Base-by-base conservation (phyloP, 257 asterid genomes). In the Solanum rostratum region DNA sequence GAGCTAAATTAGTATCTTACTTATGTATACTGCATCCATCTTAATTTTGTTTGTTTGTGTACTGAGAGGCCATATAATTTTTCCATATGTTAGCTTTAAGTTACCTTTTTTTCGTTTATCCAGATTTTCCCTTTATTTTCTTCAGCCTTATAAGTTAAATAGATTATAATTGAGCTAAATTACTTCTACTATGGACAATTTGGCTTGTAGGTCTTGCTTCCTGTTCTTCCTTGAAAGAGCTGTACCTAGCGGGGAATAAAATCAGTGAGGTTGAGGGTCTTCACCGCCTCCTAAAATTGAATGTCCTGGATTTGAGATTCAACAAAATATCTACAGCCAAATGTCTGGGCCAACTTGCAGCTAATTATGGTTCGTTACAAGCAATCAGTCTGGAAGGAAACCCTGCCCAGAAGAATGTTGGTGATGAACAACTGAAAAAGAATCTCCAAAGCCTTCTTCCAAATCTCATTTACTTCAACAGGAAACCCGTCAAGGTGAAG, bases 211-310 rank as follows among this genome's bases (percentile, higher is more conserved):
- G 99, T 81, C 97, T 97, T 52, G 97, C 96, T 55, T 93, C 92
- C 10, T 97, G 99, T 90, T 88, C 98, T 85, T 92, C 99, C 81
- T 88, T 97, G 88, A 95, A 95, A 84, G 99, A 97, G 86, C 80
- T 97, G 60, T 95, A 97, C 93, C 88, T 97, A 50, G 97, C 98
- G 1, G 98, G 99, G 52, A 97, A 97, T 92, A 97, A 95, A 91
- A 95, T 97, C 88, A 94, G 98, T 12, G 99, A 95, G 89, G 97
- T 95, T 12, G 99, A 95, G 90, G 99, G 99, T 52, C 98, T 97
- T 84, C 99, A 97, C 92, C 97, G 98, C 83, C 97, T 95, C 71
- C 93, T 97, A 57, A 97, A 97, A 85, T 84, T 97, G 85, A 91
- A 88, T 24, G 96, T 97, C 80, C 91, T 95, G 43, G 99, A 97